A percentile compares a stretch with the other conserved stretches of the same genome.
phyloP scores from a whole-genome alignment of 2,329 filamentous ascomycete species.

The Paradendryphiella salina region DNA sequence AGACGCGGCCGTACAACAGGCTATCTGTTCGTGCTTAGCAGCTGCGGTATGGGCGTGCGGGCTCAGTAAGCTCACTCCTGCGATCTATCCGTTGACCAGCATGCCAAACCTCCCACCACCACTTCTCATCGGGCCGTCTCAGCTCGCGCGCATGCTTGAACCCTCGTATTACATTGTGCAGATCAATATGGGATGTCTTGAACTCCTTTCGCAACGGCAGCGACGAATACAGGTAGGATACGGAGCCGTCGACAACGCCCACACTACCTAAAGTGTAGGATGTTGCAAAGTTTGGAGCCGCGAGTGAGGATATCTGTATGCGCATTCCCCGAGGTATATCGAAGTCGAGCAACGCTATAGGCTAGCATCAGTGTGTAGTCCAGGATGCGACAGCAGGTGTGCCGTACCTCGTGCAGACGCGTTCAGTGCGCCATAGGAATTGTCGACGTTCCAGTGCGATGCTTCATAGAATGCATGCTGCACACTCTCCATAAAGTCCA shows the following conservation, averaged over 20 bases:
- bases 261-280: constrained; percentile 89
- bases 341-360: constrained; percentile 80
- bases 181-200: constrained; percentile 73
- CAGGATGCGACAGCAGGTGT: constrained; percentile 13
- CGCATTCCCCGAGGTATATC: constrained; percentile 81
- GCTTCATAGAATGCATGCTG: constrained; percentile 86
- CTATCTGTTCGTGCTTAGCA: constrained; percentile 52
- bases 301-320: constrained; percentile 85
- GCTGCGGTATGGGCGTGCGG: constrained; percentile 12
- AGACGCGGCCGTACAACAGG: constrained; percentile 75
- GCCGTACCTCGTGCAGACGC: constrained; percentile 74
- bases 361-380: constrained; percentile 13
- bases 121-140: constrained; percentile 54
- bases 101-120: constrained; percentile 60
- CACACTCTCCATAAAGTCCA: constrained; percentile 97
- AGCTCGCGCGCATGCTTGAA: constrained; percentile 78
- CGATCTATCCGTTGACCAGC: constrained; percentile 54
- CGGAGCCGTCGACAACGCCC: constrained; percentile 91
- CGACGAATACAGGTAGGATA: constrained; percentile 94
- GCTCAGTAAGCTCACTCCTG: constrained; percentile 45
- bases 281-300: constrained; percentile 89
- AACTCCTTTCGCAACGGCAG: constrained; percentile 69
- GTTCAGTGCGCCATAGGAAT: constrained; percentile 86
- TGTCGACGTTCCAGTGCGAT: constrained; percentile 87
- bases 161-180: constrained; percentile 77